These are phyloP conservation scores for Westerdykella aurantiaca DNA, from an alignment of 2,329 filamentous ascomycete genomes.

Conservation along the genomic window DNA sequence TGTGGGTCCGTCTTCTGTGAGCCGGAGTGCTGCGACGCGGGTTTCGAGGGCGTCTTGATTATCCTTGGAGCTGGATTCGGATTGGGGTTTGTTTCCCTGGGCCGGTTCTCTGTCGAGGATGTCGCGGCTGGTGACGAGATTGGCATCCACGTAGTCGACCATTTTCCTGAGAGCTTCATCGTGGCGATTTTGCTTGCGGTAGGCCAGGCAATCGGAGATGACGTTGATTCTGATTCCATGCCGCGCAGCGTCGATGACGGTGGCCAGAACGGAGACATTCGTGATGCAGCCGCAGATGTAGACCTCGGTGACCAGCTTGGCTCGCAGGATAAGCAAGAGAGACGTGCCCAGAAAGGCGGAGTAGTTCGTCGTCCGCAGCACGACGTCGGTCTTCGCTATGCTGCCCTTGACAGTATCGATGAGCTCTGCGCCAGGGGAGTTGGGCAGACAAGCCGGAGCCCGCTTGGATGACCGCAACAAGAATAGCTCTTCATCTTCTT, in stretches of 20 bases:
- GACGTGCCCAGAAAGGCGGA: slow-evolving; percentile 76
- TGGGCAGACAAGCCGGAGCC: slow-evolving; percentile 39
- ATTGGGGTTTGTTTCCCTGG: slow-evolving; percentile 1
- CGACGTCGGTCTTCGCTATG: slow-evolving; percentile 49
- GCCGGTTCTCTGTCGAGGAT: slow-evolving; percentile 44
- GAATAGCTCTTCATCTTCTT: slow-evolving; percentile 43
- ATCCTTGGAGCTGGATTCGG: slow-evolving; percentile 8
- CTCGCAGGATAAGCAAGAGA: slow-evolving; percentile 70
- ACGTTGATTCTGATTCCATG: slow-evolving; percentile 85
- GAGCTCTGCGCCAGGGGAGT: slow-evolving; percentile 46
- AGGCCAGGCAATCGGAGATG: slow-evolving; percentile 84
- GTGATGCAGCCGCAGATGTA: slow-evolving; percentile 83
- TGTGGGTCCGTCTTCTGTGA: slow-evolving; percentile 10
- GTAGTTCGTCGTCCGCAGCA: slow-evolving; percentile 70
- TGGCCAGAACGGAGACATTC: slow-evolving; percentile 86
- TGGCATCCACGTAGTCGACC: slow-evolving; percentile 67
- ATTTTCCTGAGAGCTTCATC: slow-evolving; percentile 65
- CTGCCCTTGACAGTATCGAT: slow-evolving; percentile 45
- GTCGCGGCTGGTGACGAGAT: slow-evolving; percentile 54
- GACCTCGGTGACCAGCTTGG: slow-evolving; percentile 80
- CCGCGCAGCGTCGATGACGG: slow-evolving; percentile 80
- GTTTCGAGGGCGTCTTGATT: slow-evolving; percentile 18
- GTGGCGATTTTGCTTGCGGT: slow-evolving; percentile 64
- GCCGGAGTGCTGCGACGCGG: slow-evolving; percentile 19
- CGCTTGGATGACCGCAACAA: slow-evolving; percentile 35